Base-by-base conservation (phyloP, 2,329 filamentous ascomycete species). In the Xylaria sp. region DNA sequence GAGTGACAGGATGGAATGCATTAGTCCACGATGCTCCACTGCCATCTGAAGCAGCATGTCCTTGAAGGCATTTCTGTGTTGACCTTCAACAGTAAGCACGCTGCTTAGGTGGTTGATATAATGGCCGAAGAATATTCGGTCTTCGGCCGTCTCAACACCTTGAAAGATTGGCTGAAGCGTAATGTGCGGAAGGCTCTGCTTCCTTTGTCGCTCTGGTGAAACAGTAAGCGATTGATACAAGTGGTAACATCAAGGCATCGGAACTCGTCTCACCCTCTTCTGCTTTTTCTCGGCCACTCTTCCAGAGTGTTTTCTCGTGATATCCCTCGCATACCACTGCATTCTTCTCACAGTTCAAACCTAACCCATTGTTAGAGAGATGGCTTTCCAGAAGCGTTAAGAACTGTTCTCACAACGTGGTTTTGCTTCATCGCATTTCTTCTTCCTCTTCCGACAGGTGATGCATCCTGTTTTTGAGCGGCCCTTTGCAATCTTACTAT, bases 251-350 rank as follows among this genome's bases (percentile, higher is more conserved):
- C 51, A 56, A 46, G 36, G 51, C 40, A 40, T 48, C 42, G 15
- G 13, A 28, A 57, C 54, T 31, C 6, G 23, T 44, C 69, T 73
- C 82, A 88, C 88, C 87, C 82, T 93, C 89, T 82, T 92, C 90
- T 40, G 88, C 86, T 77, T 86, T 91, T 79, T 95, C 92, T 77
- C 89, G 93, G 33, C 93, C 93, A 76, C 93, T 94, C 79, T 90
- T 93, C 94, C 94, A 97, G 61, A 93, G 87, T 67, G 93, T 91
- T 78, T 93, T 93, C 70, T 93, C 91, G 59, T 93, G 92, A 77
- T 97, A 97, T 13, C 94, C 94, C 80, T 97, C 93, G 77, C 94
- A 97, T 13, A 94, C 89, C 13, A 97, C 93, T 9, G 93, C 93
- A 78, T 97, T 97, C 85, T 97, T 97, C 81, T 96, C 91, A 77